Conservation (phyloP, 768 basidiomycete species). For the Leccinum sublutescens region DNA sequence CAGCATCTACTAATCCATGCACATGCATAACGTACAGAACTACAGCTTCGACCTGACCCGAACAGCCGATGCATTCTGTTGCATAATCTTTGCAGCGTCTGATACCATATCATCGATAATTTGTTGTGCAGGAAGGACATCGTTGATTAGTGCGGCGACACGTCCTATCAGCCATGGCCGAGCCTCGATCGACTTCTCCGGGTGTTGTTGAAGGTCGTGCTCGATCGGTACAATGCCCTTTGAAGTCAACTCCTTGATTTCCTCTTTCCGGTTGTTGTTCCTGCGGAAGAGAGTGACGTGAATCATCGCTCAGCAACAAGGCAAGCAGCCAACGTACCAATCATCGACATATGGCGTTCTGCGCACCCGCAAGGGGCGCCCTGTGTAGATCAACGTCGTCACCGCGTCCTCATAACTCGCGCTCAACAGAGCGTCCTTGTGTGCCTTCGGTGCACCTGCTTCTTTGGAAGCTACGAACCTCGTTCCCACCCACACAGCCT, state of each 20-base stretch:
- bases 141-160: slow-evolving; percentile 70
- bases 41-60: slow-evolving; percentile 52
- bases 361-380: slow-evolving; percentile 82
- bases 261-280: slow-evolving; percentile 73
- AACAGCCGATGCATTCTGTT: slow-evolving; percentile 39
- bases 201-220: slow-evolving; percentile 72
- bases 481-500: slow-evolving; percentile 88
- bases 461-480: slow-evolving; percentile 83
- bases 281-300: slow-evolving; percentile 31
- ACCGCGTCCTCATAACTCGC: slow-evolving; percentile 77
- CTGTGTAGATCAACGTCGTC: slow-evolving; percentile 87
- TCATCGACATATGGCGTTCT: slow-evolving; percentile 83
- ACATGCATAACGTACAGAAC: neutral
- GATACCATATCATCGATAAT: slow-evolving; percentile 82
- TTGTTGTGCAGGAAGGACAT: slow-evolving; percentile 76
- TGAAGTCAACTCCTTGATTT: slow-evolving; percentile 80
- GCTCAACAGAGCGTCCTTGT: slow-evolving; percentile 75
- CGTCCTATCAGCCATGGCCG: slow-evolving; percentile 83
- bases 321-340: slow-evolving; percentile 50
- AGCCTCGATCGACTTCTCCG: slow-evolving; percentile 69
- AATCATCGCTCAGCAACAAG: neutral
- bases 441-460: slow-evolving; percentile 77
- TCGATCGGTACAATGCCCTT: slow-evolving; percentile 80
- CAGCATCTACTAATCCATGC: neutral
- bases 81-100: slow-evolving; percentile 50